These are phyloP conservation scores for Solanum chiquidenum DNA, from an alignment of 257 asterid genomes.

Conservation along the genomic window DNA sequence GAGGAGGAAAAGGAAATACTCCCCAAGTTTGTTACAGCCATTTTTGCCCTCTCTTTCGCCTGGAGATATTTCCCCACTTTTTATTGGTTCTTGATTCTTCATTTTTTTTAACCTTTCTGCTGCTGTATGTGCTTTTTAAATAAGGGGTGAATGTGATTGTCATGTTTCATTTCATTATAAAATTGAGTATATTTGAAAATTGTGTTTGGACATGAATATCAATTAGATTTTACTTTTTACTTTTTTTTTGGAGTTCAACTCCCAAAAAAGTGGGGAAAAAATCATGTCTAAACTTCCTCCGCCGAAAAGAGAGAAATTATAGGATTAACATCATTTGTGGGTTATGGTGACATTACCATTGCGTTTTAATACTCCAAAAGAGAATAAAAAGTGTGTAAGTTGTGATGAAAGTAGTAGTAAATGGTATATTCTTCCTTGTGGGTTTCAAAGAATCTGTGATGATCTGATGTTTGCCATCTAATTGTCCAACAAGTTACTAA, in stretches of 20 bases:
- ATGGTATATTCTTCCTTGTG: neutral
- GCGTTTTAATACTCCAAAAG: neutral
- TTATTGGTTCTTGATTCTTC: neutral
- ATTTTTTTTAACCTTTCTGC: neutral
- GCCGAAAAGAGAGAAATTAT: neutral
- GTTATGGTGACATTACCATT: neutral
- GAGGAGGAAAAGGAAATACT: constrained; percentile 29
- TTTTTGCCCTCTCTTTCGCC: neutral
- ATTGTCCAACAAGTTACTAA: neutral
- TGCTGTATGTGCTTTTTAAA: neutral
- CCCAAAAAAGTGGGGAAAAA: too few relatives aligned
- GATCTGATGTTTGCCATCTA: neutral
- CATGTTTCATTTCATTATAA: neutral
- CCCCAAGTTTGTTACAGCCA: constrained; percentile 32
- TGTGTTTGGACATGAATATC: neutral
- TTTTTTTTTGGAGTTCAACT: too few relatives aligned
- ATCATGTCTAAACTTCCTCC: neutral
- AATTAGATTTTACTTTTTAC: too few relatives aligned
- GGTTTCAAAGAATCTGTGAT: neutral
- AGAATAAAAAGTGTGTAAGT: neutral
- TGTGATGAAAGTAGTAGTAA: neutral
- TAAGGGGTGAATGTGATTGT: neutral
- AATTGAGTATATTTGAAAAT: too few relatives aligned
- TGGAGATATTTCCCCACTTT: neutral
- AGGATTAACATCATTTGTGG: neutral